Evolutionary conservation across 495 filamentous ascomycete species (phyloP), one percentile per base, ranked within the genome.

Genomic region (Annulohypoxylon bovei): DNA sequence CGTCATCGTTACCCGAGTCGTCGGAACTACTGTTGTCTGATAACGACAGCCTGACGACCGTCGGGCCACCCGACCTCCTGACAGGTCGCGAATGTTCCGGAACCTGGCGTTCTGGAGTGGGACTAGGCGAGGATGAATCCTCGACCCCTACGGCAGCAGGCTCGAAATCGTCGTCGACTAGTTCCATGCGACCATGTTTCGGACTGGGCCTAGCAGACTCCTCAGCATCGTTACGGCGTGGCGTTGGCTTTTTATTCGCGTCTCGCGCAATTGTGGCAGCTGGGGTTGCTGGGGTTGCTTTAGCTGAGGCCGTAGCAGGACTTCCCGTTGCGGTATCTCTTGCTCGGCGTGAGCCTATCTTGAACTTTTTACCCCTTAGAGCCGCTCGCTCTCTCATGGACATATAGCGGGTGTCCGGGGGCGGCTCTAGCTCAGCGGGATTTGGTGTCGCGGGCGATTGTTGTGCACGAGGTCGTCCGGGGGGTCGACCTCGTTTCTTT

Each of bases 321-420:
- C 50, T 67, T 37, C 59, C 67, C 16, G 58, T 54, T 28, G 27
- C 50, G 33, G 42, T 44, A 12, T 54, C 42, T 14, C 70, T 71
- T 52, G 69, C 79, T 5, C 75, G 70, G 27, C 68, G 62, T 12
- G 64, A 64, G 7, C 72, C 67, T 30, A 83, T 84, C 73, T 79
- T 83, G 61, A 83, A 72, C 46, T 80, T 84, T 65, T 77, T 83
- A 42, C 82, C 82, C 46, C 75, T 78, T 11, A 81, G 65, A 44
- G 75, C 78, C 75, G 82, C 81, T n/a, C 81, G 73, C 27, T 84
- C 83, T 33, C 77, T 77, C 78, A 85, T 79, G 6, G 83, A 84
- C 73, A 84, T 73, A 27, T 78, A 78, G 16, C 50, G 68, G 33
- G 52, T 62, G 50, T 72, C 69, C 12, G 69, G 68, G 5, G 64